Evolutionary conservation across 1,284 basidiomycete genomes (phyloP).

Genomic region (Cystobasidium slooffiae): DNA sequence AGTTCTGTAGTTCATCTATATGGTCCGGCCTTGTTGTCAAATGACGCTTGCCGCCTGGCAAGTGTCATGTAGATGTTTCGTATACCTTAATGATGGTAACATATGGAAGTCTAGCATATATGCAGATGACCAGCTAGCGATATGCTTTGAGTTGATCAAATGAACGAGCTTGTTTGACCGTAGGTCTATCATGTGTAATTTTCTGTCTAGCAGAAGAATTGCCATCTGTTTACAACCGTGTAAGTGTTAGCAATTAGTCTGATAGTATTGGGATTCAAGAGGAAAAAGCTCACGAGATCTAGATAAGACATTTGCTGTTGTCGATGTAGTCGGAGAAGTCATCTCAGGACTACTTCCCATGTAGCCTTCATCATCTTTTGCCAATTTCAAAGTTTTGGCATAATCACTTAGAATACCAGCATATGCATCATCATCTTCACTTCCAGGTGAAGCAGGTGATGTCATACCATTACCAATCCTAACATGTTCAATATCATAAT

Average conservation of each 20-base stretch:
- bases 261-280: not conserved
- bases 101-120: not conserved
- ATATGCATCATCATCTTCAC: constrained; percentile 23
- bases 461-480: no score
- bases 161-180: not conserved
- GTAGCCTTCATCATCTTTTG: constrained; percentile 24
- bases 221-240: not conserved
- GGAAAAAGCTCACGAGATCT: constrained; percentile 5
- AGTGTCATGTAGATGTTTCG: no score
- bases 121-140: constrained; percentile 3
- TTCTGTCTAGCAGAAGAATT: constrained; percentile 1
- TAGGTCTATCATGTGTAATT: not conserved
- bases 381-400: not conserved
- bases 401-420: not conserved
- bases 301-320: not conserved
- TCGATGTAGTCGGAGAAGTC: not conserved
- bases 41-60: no score
- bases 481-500: not conserved
- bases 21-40: no score
- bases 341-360: constrained; percentile 22
- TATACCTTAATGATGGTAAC: no score
- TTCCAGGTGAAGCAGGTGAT: constrained; percentile 4
- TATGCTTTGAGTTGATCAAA: constrained; percentile 13
- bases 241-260: not conserved
- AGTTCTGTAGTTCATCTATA: no score